Base-by-base conservation (phyloP, 352 stramenopile species). In the Globisporangium perplexum region DNA sequence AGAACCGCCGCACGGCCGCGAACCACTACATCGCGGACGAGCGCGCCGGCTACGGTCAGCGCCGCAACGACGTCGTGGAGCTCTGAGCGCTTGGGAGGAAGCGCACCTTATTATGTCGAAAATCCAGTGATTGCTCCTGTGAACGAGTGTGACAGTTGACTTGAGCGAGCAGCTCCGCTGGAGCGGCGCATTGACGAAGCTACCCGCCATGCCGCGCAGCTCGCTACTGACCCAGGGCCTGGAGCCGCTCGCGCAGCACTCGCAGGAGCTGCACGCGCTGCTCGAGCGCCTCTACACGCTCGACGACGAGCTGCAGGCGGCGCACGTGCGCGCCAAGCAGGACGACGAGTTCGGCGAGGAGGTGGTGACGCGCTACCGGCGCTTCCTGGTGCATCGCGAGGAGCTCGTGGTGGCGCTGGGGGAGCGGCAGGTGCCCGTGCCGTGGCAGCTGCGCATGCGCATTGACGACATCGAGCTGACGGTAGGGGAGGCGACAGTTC, bases 401-500 rank as follows among this genome's bases (percentile, higher is more conserved):
- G 55, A 69, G 47, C 50, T 87, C n/a, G 70, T 89, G 49, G 53
- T 38, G 6, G 65, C 71, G 60, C 56, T 89, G 26, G 54, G 86
- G 50, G 59, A 57, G 28, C 59, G 70, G 43, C 30, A 71, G 12
- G 64, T 81, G 31, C 47, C 55, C 30, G 75, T 89, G 23, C 75
- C 77, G 5, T 89, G 75, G 77, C 75, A 89, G 46, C 54, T 89
- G 54, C 72, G 72, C 26, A 73, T 86, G 74, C 84, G 79, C 47
- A 87, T 91, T 55, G 78, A 91, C 55, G 83, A 91, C 50, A 66
- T 93, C 11, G 83, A 93, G 50, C 68, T 89, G 38, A 90, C 83
- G 67, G 83, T 93, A 44, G 28, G 47, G 17, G 18, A 12, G 6
- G 30, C 8, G 18, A 6, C 3, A 39, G 33, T 12, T 17, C 17